Conservation (phyloP, 176 grass and related monocot genomes). For the Aechmea fasciata region DNA sequence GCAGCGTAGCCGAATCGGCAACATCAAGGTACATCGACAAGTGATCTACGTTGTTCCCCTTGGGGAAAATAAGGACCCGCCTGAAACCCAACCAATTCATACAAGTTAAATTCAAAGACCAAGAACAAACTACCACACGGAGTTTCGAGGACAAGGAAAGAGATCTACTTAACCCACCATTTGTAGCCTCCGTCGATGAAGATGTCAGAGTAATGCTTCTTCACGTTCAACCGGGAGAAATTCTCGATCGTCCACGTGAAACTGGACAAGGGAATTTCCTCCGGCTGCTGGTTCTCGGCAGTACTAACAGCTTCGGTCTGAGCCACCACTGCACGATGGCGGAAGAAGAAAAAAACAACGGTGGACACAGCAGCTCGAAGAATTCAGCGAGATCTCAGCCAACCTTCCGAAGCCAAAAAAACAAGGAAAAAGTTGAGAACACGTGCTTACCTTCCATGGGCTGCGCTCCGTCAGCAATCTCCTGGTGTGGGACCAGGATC, state of each 20-base stretch:
- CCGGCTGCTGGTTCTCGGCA: conserved; percentile 58
- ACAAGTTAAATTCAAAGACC: neutral
- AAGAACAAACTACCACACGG: neutral
- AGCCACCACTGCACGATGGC: conserved; percentile 27
- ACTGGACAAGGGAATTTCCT: conserved; percentile 53
- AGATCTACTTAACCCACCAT: conserved; percentile 39
- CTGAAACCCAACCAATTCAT: conserved; percentile 24
- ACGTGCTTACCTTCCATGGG: conserved; percentile 76
- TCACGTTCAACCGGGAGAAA: conserved; percentile 57
- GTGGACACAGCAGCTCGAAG: conserved; percentile 1
- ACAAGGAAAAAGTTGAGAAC: neutral
- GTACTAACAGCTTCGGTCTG: conserved; percentile 58
- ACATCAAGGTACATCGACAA: conserved; percentile 90
- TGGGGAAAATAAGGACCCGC: conserved; percentile 89
- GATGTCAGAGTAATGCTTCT: conserved; percentile 73
- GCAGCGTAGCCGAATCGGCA: conserved; percentile 60
- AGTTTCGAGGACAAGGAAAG: neutral
- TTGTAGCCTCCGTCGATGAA: conserved; percentile 70
- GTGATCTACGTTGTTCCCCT: conserved; percentile 91
- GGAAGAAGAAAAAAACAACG: conserved; percentile 10
- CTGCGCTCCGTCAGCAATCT: conserved; percentile 46
- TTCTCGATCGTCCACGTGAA: conserved; percentile 85
- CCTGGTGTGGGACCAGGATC: conserved; percentile 70
- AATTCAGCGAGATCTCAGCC: neutral
- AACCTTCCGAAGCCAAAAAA: conserved; percentile 7